These are phyloP conservation scores for Psidium friedrichsthalianum DNA, from an alignment of 345 rosid genomes.

Conservation along the genomic window DNA sequence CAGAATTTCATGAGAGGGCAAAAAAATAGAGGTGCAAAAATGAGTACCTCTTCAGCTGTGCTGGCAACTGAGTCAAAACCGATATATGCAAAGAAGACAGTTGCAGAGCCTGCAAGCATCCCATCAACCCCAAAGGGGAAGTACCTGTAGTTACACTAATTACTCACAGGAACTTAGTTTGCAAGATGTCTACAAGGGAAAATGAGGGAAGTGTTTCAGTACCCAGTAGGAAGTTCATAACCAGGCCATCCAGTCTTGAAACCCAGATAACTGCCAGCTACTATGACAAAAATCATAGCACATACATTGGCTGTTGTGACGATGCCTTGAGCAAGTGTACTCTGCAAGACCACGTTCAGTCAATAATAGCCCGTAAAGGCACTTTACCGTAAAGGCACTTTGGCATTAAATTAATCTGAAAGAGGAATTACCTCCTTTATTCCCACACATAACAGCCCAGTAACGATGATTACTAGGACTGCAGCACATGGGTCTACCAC, in stretches of 20 bases:
- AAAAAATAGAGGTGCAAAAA: background rate
- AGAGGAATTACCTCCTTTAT: constrained; percentile 69
- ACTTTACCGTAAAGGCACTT: background rate
- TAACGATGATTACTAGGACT: constrained; percentile 58
- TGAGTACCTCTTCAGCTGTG: constrained; percentile 90
- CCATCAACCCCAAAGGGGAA: constrained; percentile 94
- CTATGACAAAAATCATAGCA: constrained; percentile 73
- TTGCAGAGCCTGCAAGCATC: constrained; percentile 97
- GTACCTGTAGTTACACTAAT: constrained; percentile 27
- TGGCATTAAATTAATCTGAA: background rate
- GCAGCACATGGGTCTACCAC: constrained; percentile 94
- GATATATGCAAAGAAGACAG: constrained; percentile 87
- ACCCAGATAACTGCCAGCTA: constrained; percentile 81
- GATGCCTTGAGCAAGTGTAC: constrained; percentile 73
- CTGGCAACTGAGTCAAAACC: constrained; percentile 99
- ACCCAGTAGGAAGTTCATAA: constrained; percentile 90
- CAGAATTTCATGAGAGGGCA: background rate
- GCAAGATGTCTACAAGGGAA: background rate
- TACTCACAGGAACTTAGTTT: background rate
- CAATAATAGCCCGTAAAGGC: background rate
- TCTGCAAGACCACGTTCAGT: constrained; percentile 34
- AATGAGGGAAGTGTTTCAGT: constrained; percentile 7
- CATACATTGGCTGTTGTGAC: constrained; percentile 73
- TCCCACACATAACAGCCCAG: constrained; percentile 89
- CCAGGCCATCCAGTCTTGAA: constrained; percentile 92